Evolutionary conservation across 2,329 filamentous ascomycete species (phyloP).

Genomic region (Hypomyces perniciosus): DNA sequence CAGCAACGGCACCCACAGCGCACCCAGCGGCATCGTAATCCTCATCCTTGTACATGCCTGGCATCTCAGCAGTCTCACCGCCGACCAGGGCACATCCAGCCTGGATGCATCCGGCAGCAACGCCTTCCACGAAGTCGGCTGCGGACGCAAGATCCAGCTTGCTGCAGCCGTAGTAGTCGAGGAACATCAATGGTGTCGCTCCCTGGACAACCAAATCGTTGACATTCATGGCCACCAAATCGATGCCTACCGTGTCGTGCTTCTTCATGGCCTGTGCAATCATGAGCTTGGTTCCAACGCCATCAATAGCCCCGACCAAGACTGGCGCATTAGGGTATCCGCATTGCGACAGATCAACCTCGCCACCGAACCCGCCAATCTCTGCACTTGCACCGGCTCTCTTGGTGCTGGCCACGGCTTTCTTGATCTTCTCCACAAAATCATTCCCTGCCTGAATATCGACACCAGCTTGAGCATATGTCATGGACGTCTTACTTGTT

Average conservation of each 20-base stretch:
- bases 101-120: constrained; percentile 79
- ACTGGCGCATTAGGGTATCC: constrained; percentile 71
- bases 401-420: constrained; percentile 76
- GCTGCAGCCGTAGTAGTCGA: constrained; percentile 96
- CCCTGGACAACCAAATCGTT: constrained; percentile 97
- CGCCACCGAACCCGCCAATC: constrained; percentile 90
- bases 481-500: constrained; percentile 49
- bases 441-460: constrained; percentile 92
- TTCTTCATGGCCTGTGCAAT: constrained; percentile 85
- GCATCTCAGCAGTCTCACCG: constrained; percentile 98
- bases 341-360: constrained; percentile 54
- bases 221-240: constrained; percentile 98
- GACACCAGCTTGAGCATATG: constrained; percentile 89
- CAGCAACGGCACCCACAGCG: constrained; percentile 75
- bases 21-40: constrained; percentile 93
- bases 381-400: constrained; percentile 84
- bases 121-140: constrained; percentile 82
- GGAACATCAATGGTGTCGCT: constrained; percentile 89
- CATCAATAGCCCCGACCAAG: constrained; percentile 90
- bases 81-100: constrained; percentile 89
- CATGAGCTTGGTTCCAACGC: constrained; percentile 94
- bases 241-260: constrained; percentile 92
- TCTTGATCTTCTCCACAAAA: constrained; percentile 87
- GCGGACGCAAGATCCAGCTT: constrained; percentile 73
- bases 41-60: constrained; percentile 80